Evolutionary conservation across 2,329 filamentous ascomycete species (phyloP).

Genomic region (Didymella sp.): DNA sequence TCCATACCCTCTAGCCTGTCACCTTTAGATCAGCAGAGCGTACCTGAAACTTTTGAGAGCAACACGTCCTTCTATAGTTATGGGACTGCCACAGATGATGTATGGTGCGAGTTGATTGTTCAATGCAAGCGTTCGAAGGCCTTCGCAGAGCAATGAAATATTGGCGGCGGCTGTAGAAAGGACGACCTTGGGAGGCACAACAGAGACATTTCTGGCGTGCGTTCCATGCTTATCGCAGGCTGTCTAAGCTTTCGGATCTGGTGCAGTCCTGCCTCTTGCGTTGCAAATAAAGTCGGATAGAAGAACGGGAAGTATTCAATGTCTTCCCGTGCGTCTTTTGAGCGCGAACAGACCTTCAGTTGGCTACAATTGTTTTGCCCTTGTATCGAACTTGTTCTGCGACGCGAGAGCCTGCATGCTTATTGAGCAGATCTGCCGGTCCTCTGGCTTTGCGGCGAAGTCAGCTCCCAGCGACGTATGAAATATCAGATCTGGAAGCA

Average conservation of each 20-base stretch:
- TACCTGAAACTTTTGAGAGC: background rate
- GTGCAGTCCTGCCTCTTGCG: too few species aligned
- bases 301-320: too few species aligned
- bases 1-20: background rate
- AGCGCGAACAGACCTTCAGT: too few species aligned
- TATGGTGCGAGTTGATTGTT: background rate
- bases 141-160: background rate
- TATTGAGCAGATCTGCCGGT: background rate
- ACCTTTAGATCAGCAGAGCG: background rate
- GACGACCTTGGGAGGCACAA: background rate
- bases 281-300: too few species aligned
- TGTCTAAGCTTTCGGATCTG: background rate
- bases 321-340: too few species aligned
- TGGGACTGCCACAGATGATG: background rate
- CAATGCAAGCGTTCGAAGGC: background rate
- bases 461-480: background rate
- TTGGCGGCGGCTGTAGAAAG: background rate
- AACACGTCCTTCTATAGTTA: background rate
- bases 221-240: background rate
- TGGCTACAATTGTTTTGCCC: too few species aligned
- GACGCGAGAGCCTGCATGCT: too few species aligned
- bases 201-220: background rate
- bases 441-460: background rate
- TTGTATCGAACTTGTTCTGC: too few species aligned
- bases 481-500: background rate